Conservation (phyloP, 176 grass and related monocot genomes). For the Carex myosuroides region DNA sequence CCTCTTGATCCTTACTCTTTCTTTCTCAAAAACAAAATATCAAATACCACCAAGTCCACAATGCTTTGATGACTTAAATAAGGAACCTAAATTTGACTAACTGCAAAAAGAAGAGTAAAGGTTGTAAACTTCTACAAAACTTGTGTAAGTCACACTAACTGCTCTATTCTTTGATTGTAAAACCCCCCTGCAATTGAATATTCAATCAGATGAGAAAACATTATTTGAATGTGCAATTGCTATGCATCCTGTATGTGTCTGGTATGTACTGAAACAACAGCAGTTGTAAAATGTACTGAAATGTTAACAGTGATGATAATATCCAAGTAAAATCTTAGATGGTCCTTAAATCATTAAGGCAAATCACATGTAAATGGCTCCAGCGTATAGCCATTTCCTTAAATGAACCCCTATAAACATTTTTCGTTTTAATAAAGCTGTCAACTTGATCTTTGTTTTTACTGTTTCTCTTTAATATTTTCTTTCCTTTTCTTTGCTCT, state of each 20-base stretch:
- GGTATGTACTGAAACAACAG: background rate
- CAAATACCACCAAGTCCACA: background rate
- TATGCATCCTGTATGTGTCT: background rate
- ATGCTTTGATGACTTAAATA: background rate
- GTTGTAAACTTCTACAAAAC: background rate
- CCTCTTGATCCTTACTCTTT: background rate
- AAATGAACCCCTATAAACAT: no score
- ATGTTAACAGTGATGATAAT: background rate
- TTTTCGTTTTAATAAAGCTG: no score
- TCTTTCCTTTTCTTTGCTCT: no score
- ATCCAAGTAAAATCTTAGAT: background rate
- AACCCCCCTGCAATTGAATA: background rate
- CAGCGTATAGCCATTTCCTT: no score
- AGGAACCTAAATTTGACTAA: background rate
- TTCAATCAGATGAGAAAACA: background rate
- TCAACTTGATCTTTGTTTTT: no score
- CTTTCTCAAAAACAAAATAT: background rate
- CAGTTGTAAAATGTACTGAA: background rate
- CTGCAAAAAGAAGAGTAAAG: background rate
- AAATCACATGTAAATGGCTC: background rate
- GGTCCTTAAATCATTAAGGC: background rate
- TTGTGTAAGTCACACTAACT: background rate
- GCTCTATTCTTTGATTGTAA: background rate
- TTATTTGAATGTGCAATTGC: background rate
- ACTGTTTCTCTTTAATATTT: no score